These are phyloP conservation scores for Poronia punctata DNA, from an alignment of 495 filamentous ascomycete genomes.

Conservation along the genomic window DNA sequence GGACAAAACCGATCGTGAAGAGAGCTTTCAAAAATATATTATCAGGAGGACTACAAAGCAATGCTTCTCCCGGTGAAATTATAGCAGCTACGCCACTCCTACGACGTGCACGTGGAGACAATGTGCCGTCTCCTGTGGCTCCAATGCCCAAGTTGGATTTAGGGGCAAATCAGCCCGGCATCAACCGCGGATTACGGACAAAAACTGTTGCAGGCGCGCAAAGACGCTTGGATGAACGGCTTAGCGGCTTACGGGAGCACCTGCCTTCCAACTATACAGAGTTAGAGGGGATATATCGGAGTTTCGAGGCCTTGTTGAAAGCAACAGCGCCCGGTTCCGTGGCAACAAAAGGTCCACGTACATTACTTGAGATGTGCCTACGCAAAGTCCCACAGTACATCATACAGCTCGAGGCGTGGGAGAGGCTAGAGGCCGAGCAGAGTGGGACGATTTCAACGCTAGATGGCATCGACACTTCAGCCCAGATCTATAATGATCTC, in stretches of 20 bases:
- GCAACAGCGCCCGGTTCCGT: conserved; percentile 28
- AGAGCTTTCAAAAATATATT: conserved; percentile 6
- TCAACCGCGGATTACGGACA: conserved; percentile 5
- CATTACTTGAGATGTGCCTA: conserved; percentile 59
- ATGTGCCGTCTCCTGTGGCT: conserved; percentile 11
- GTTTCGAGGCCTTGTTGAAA: conserved; percentile 40
- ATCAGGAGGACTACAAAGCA: conserved; percentile 1
- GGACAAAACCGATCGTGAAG: conserved; percentile 2
- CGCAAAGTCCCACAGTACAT: conserved; percentile 60
- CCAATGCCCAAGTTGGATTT: background rate
- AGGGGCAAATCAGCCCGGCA: background rate
- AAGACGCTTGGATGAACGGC: conserved; percentile 17
- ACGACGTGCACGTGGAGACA: conserved; percentile 17
- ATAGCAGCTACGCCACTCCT: conserved; percentile 20
- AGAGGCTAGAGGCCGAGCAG: conserved; percentile 41
- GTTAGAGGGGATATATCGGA: conserved; percentile 39
- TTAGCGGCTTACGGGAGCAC: conserved; percentile 9
- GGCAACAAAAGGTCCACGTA: conserved; percentile 38
- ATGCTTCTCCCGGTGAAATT: conserved; percentile 15
- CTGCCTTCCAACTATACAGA: conserved; percentile 13
- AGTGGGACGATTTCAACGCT: conserved; percentile 38
- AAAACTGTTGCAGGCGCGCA: conserved; percentile 6
- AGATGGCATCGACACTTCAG: conserved; percentile 30
- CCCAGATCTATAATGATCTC: conserved; percentile 58
- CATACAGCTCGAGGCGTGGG: conserved; percentile 48